Evolutionary conservation across 768 basidiomycete species (phyloP), one percentile per base, ranked within the genome.

Genomic region (Lepiota venenata): DNA sequence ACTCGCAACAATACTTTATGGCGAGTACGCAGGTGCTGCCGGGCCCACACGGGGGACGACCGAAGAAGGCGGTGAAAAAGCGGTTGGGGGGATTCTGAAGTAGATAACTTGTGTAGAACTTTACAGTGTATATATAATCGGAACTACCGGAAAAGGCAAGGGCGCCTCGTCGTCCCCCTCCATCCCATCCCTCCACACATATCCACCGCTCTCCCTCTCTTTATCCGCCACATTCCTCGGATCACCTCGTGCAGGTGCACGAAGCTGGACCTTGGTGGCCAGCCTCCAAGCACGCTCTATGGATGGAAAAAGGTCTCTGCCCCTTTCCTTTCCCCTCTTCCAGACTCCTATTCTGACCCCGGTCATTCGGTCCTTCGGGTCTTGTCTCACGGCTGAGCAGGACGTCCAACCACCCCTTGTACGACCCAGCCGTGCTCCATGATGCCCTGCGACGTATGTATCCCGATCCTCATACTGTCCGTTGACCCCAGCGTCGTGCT

Each of bases 11-110:
- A 56, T 75, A 77, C 15, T 58, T 69, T 14, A 70, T 81, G 69
- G 68, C 74, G 35, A 90, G 80, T 58, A 92, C 90, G 2, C 90
- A 93, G 64, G 68, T 85, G 6, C 65, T 89, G 9, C 81, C 89
- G 3, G 90, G 91, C 2, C 80, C 76, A 0, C 82, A 83, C 68
- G 90, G 89, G 32, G 87, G 87, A 20, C 77, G 87, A 38, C 77
- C 76, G 70, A 85, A 84, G 71, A 86, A 83, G 64, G 53, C 67
- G 22, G 64, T 58, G 18, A 89, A 85, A 73, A 91, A 86, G 69
- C 74, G 89, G 20, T 41, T 90, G 39, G 88, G 87, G 9, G 91
- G 91, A 7, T 92, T 93, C 64, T 92, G 67, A 79, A 12, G 21
- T 42, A 12, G 47, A 58, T 22, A 32, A n/a, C n/a, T n/a, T n/a